Conservation (phyloP, 2,329 filamentous ascomycete species). For the Hymenoscyphus repandus region DNA sequence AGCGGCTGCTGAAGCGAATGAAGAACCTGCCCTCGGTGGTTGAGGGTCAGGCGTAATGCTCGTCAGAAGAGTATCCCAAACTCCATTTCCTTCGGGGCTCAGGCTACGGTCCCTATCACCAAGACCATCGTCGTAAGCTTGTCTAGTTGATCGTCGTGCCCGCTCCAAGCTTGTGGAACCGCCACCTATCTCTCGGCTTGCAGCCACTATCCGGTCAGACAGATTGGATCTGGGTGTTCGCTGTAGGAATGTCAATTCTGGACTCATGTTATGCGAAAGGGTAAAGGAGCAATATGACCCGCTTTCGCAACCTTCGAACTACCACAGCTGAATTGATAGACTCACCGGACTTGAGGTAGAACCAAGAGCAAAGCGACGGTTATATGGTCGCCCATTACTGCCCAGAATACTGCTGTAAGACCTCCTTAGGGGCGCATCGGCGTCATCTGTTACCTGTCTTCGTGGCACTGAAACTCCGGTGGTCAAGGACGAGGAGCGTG, state of each 20-base stretch:
- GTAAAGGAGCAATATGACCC: not conserved
- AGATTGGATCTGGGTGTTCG: constrained; percentile 2
- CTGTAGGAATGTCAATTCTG: not conserved
- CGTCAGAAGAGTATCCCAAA: constrained; percentile 76
- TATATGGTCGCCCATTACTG: not conserved
- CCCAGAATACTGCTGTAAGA: not conserved
- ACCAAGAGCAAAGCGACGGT: not conserved
- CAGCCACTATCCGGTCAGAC: constrained; percentile 14
- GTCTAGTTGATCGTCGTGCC: constrained; percentile 6
- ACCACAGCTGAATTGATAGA: too few relatives aligned
- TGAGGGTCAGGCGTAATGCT: constrained; percentile 79
- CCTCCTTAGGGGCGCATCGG: constrained; percentile 1
- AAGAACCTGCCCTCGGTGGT: constrained; percentile 74
- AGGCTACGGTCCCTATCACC: constrained; percentile 80
- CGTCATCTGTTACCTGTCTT: constrained; percentile 3
- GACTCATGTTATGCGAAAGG: not conserved
- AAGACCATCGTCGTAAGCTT: constrained; percentile 57
- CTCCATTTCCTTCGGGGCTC: constrained; percentile 59
- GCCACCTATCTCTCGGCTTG: constrained; percentile 15
- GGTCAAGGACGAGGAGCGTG: constrained; percentile 17
- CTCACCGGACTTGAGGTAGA: too few relatives aligned
- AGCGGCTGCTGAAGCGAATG: constrained; percentile 49
- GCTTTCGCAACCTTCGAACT: too few relatives aligned
- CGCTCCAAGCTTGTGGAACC: constrained; percentile 10
- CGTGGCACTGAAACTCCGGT: constrained; percentile 16